These are phyloP conservation scores for Rhodotorula mucilaginosa DNA, from an alignment of 1,284 basidiomycete species.

Conservation along the genomic window DNA sequence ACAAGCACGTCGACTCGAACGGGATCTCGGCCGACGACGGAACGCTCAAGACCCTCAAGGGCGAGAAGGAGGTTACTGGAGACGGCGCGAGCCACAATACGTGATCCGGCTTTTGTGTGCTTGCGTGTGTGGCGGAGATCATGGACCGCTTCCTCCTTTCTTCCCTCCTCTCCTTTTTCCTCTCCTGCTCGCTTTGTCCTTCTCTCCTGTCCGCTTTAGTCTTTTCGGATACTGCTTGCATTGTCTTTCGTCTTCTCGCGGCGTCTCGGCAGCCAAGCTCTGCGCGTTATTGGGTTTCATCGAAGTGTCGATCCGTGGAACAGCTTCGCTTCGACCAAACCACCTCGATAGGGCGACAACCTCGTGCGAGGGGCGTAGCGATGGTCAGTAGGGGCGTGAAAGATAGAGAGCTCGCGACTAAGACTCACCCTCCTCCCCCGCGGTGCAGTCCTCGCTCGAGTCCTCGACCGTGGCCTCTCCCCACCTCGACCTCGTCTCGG, in stretches of 20 bases:
- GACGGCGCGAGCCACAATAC: background rate
- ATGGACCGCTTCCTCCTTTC: background rate
- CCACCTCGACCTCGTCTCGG: conserved; percentile 73
- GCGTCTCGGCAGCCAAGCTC: no score
- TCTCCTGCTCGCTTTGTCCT: background rate
- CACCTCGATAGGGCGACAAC: no score
- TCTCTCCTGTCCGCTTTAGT: background rate
- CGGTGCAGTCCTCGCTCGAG: background rate
- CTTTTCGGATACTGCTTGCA: background rate
- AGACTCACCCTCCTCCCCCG: no score
- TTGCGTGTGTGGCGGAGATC: background rate
- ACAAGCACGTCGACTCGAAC: conserved; percentile 2
- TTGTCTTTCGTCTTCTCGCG: no score
- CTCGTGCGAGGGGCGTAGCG: no score
- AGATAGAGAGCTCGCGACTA: no score
- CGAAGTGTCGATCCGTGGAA: no score
- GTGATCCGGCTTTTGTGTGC: background rate
- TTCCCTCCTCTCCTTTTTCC: background rate
- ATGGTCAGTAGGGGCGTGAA: no score
- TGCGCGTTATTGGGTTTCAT: no score
- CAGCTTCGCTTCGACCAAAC: no score
- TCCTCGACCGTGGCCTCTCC: conserved; percentile 59
- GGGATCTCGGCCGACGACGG: conserved; percentile 10
- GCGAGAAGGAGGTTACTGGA: background rate
- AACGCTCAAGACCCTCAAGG: conserved; percentile 1